Base-by-base conservation (phyloP, 257 asterid genomes). In the Solanum gracilifrons region DNA sequence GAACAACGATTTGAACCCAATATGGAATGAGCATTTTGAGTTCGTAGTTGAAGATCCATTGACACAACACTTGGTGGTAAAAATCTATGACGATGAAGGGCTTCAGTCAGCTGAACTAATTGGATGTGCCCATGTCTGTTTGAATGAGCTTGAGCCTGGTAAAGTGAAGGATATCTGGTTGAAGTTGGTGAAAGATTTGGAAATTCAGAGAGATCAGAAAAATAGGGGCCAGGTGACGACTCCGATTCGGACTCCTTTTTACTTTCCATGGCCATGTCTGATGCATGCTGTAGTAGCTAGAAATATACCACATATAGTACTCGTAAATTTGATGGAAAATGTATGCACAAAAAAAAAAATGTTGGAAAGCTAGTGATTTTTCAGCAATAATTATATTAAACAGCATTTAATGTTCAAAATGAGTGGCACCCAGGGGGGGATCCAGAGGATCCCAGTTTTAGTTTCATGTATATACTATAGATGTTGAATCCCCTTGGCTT, bases 1-100 rank as follows among this genome's bases (percentile, higher is more conserved):
- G 99, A 93, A 91, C 92, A 96, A 97, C 87, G 87, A 92, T 82
- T 36, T 89, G 82, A 94, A 91, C 88, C 99, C 99, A 18, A 93
- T 97, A 25, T 97, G 99, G 99, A 97, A 96, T 58, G 99, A 94
- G 88, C 98, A 96, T 77, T 97, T 94, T 89, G 98, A 92, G 88
- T 93, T 97, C 88, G 93, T 91, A 33, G 98, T 96, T 9, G 99
- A 97, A 92, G 99, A 97, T 89, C 82, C 62, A 23, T 88, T 95
- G 3, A 96, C 99, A 66, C 99, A 97, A 86, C 91, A 91, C 90
- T 89, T 97, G 91, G 94, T 98, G 39, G 71, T 97, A 88, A 95
- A 90, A 90, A 87, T 97, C 73, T 97, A 90, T 37, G 99, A 97
- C 27, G 98, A 97, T 60, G 99, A 97, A 90, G 99, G 99, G 29